Conservation (phyloP, 257 asterid species). For the Nicotiana benthamiana region DNA sequence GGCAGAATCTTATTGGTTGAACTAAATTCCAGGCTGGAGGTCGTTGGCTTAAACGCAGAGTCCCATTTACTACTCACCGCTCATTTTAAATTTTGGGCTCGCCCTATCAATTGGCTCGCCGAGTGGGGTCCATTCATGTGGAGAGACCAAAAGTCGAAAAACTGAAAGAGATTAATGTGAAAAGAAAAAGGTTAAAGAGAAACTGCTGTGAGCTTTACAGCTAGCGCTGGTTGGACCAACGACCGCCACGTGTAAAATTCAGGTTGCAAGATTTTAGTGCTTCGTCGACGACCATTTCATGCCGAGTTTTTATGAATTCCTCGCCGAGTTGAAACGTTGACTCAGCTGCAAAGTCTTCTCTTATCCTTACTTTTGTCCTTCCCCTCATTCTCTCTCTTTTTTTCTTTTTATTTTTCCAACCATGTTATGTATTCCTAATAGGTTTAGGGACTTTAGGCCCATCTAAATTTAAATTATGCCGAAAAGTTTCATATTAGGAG, state of each 20-base stretch:
- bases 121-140: background rate
- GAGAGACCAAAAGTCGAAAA: background rate
- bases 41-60: background rate
- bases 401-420: too few species aligned
- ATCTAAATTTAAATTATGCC: too few species aligned
- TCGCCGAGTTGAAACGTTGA: background rate
- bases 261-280: background rate
- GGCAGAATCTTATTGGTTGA: background rate
- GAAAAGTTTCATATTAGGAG: too few species aligned
- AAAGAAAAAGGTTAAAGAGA: background rate
- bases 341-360: background rate
- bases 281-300: constrained; percentile 32
- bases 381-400: too few species aligned
- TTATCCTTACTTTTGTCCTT: background rate
- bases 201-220: constrained; percentile 4
- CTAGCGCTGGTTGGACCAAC: background rate
- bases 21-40: background rate
- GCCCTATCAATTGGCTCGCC: background rate
- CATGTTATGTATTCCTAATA: too few species aligned
- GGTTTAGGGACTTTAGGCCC: too few species aligned
- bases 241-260: constrained; percentile 18
- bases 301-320: constrained; percentile 12
- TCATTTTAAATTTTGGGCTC: background rate
- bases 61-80: background rate
- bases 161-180: background rate